Percentiles rank a stretch among this genome's conserved stretches.
These are phyloP conservation scores for Mucor sp. DNA, from an alignment of 371 early-diverging fungal species.

Conservation along the genomic window DNA sequence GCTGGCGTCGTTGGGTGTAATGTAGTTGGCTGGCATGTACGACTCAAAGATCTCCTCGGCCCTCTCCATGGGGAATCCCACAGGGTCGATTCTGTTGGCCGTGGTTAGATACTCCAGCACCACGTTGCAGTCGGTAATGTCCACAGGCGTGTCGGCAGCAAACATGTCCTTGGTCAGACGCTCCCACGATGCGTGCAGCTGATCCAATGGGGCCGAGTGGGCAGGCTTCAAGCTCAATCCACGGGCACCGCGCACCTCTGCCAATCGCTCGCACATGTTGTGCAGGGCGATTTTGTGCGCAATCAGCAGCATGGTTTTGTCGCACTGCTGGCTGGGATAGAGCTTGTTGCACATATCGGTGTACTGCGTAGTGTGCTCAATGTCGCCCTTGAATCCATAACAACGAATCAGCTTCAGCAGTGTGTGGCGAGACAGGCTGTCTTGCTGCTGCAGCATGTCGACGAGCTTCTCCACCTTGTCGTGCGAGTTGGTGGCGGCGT, in stretches of 20 bases:
- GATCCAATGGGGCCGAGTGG: constrained; percentile 9
- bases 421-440: neutral
- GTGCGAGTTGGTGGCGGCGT: constrained; percentile 19
- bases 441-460: constrained; percentile 10
- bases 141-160: constrained; percentile 3
- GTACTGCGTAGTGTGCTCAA: constrained; percentile 15
- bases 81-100: constrained; percentile 40
- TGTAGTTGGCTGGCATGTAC: constrained; percentile 31
- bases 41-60: constrained; percentile 36
- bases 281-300: constrained; percentile 27
- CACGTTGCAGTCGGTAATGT: constrained; percentile 33
- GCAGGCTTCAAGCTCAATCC: constrained; percentile 19
- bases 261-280: constrained; percentile 2
- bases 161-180: constrained; percentile 18
- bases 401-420: constrained; percentile 26
- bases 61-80: constrained; percentile 34
- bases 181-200: constrained; percentile 29
- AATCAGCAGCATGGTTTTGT: constrained; percentile 25
- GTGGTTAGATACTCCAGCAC: constrained; percentile 35
- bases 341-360: constrained; percentile 11
- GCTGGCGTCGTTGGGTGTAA: constrained; percentile 34
- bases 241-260: constrained; percentile 8
- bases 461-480: constrained; percentile 20
- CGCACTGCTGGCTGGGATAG: constrained; percentile 12
- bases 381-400: constrained; percentile 31